Base-by-base conservation (phyloP, 225 moss, liverwort and hornwort genomes). In the Sphagnum tenellum region DNA sequence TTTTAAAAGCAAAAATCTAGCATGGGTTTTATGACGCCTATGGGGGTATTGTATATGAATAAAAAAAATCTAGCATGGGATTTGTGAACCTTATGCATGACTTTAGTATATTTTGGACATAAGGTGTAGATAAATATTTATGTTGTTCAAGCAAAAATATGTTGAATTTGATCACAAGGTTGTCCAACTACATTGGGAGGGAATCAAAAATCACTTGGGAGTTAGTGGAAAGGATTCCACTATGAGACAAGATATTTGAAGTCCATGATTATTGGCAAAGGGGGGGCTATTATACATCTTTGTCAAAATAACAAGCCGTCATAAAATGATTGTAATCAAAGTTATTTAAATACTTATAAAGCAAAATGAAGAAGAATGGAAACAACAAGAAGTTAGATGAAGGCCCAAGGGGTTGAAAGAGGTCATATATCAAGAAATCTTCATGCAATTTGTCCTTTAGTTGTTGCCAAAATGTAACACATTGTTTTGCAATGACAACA, bases 111-210 rank as follows among this genome's bases (percentile, higher is more conserved):
- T 1, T 29, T 29, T 29, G 29, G 29, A 29, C 29, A 29, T 29
- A 29, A 29, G 29, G 29, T 29, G 29, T 29, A 29, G 29, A 29
- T 29, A 29, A 29, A 29, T 29, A 29, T 0, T 29, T 29, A 1
- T 29, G 29, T 0, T 29, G 29, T 29, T 29, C 29, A 29, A 29
- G 53, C 46, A 10, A 56, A 50, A 51, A 49, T 51, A 11, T 5
- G 54, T 50, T 12, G 68, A 68, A 59, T 64, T 59, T 47, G 71
- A 62, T 70, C 83, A 79, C 85, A 98, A 92, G 96, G 96, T 69
- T 93, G 96, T 79, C 92, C 92, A 63, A 98, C 92, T 60, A 98
- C 92, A n/a, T 72, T 98, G 60, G 96, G 96, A 71, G 96, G 96
- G 12, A 92, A 86, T 74, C 84, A 92, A 13, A 98, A 98, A 65